Evolutionary conservation across 2,329 filamentous ascomycete genomes (phyloP), one percentile per base, ranked within the genome.

Genomic region (Dothiorella sarmentorum): DNA sequence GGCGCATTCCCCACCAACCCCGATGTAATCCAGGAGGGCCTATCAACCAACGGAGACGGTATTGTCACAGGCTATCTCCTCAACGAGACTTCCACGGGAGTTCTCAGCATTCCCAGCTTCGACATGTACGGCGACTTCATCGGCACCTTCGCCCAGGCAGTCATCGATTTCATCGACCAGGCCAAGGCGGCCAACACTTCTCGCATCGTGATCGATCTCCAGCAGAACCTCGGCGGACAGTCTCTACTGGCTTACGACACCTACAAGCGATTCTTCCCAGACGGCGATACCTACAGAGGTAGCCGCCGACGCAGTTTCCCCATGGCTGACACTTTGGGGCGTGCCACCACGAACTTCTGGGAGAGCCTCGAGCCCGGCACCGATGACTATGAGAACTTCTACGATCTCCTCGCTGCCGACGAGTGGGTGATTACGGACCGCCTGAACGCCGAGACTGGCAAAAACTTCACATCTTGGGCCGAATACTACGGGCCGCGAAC

Each of bases 201-300:
- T 37, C 85, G 80, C 63, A 71, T 88, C 0, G 72, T 88, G 15
- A 81, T 88, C 60, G 86, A 89, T 62, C 65, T 88, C 18, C 24
- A 56, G 9, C 17, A 62, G 22, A 52, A 62, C 55, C 70, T 75
- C 59, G 61, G 60, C 29, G 61, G 65, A 18, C 61, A 73, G 10
- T 64, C 61, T 1, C 62, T 44, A 44, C 68, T 38, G 60, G 71
- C 66, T 3, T 60, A 20, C 58, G 64, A 49, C 57, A 61, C 20
- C 43, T 69, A 66, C 44, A 43, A 63, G 7, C 63, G 69, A 51
- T 63, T 61, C 29, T 66, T 64, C 18, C 67, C 42, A 7, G 63
- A 67, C 24, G 55, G 64, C 7, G 68, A 69, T 49, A 60, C 67
- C 11, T 65, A 64, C 2, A 61, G 60, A 9, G 76, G 73, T 51